A percentile compares a stretch with the other conserved stretches of the same genome.
phyloP scores from a whole-genome alignment of 1,284 basidiomycete genomes.

The Coniferiporia weirii region DNA sequence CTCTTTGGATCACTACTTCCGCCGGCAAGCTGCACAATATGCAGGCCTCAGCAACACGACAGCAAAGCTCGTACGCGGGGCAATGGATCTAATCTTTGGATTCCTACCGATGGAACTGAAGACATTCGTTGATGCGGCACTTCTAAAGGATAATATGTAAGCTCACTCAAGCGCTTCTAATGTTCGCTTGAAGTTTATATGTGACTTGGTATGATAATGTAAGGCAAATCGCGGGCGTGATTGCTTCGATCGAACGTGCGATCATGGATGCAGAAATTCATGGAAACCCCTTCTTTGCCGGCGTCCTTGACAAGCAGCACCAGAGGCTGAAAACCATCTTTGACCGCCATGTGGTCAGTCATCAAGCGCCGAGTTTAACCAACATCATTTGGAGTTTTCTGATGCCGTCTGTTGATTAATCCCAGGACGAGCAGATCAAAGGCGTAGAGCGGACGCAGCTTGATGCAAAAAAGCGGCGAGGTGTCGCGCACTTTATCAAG shows the following conservation, averaged over 20 bases:
- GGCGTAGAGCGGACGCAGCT: conserved; percentile 89
- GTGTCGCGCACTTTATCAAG: conserved; percentile 90
- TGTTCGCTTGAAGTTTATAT: neutral
- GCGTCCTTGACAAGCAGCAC: conserved; percentile 78
- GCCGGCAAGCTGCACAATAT: conserved; percentile 79
- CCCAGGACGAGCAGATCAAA: conserved; percentile 81
- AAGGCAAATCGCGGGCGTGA: conserved; percentile 84
- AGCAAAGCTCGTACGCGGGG: conserved; percentile 75
- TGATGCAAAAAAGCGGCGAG: conserved; percentile 87
- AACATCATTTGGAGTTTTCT: neutral
- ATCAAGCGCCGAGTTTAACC: neutral
- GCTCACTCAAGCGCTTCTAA: conserved; percentile 26
- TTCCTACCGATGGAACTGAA: conserved; percentile 85
- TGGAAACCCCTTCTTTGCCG: conserved; percentile 70
- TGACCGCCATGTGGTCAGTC: conserved; percentile 74
- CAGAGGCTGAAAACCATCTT: conserved; percentile 66
- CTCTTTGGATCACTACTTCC: conserved; percentile 91
- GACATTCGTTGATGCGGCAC: conserved; percentile 75
- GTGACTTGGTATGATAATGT: neutral
- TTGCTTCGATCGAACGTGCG: conserved; percentile 78
- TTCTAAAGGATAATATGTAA: conserved; percentile 76
- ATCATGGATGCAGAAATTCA: conserved; percentile 74
- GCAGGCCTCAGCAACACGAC: conserved; percentile 65
- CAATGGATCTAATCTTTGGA: conserved; percentile 94
- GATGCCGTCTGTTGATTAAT: neutral